Evolutionary conservation across 495 filamentous ascomycete genomes (phyloP).

Genomic region (Podospora sp.): DNA sequence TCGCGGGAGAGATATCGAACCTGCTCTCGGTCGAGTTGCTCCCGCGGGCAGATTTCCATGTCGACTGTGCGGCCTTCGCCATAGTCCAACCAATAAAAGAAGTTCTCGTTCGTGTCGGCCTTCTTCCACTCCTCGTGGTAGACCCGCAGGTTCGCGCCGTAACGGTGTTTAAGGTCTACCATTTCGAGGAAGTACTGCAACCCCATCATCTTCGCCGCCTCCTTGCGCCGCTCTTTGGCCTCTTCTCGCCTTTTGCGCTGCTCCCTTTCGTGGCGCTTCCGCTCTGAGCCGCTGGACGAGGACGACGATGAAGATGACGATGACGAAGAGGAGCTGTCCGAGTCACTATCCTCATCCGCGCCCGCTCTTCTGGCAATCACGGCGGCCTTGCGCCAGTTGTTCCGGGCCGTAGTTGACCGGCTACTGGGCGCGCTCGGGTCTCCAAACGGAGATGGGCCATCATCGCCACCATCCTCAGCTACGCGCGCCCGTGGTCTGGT

Average conservation of each 20-base stretch:
- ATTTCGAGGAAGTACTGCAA: slow-evolving; percentile 91
- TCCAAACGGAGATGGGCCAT: slow-evolving; percentile 9
- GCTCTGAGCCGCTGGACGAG: slow-evolving; percentile 34
- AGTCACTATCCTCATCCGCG: slow-evolving; percentile 54
- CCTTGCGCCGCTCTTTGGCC: slow-evolving; percentile 48
- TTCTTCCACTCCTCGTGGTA: slow-evolving; percentile 87
- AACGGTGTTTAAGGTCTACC: slow-evolving; percentile 87
- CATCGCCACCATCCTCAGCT: slow-evolving; percentile 17
- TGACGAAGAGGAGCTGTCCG: slow-evolving; percentile 29
- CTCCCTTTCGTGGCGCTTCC: slow-evolving; percentile 40
- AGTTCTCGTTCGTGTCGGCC: slow-evolving; percentile 76
- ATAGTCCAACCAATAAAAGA: slow-evolving; percentile 95
- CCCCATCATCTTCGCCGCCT: slow-evolving; percentile 77
- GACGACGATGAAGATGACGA: slow-evolving; percentile 26
- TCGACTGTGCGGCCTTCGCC: slow-evolving; percentile 68
- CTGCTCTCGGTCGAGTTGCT: slow-evolving; percentile 66
- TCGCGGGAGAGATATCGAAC: slow-evolving; percentile 74
- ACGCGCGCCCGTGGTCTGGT: slow-evolving; percentile 50
- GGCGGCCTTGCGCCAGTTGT: slow-evolving; percentile 75
- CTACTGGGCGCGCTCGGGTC: slow-evolving; percentile 8
- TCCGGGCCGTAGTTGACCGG: slow-evolving; percentile 48
- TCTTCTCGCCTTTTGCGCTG: slow-evolving; percentile 45
- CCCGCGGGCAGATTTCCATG: slow-evolving; percentile 62
- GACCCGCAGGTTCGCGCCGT: slow-evolving; percentile 78
- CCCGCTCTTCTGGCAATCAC: slow-evolving; percentile 72